Base-by-base conservation (phyloP, 164 flowering plant species). In the Cinnamomum micranthum region DNA sequence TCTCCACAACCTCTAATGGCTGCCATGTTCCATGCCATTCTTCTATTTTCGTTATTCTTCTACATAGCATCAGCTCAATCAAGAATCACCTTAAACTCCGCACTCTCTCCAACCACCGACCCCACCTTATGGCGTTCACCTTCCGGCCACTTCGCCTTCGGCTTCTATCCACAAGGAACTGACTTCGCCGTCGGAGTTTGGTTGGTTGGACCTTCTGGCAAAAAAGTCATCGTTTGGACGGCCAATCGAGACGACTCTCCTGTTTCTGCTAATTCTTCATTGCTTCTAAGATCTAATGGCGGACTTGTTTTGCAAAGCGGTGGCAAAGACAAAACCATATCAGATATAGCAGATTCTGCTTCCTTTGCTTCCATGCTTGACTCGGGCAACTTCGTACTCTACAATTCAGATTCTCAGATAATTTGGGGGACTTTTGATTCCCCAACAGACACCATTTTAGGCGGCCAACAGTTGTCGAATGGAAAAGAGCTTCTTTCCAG, bases 351-450 rank as follows among this genome's bases (percentile, higher is more conserved):
- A 2, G 80, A 10, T 4, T 6, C 65, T 4, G 50, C 64, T 17
- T 74, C 65, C 51, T 75, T 4, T 0, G 82, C 82, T 17, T 80
- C 86, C 4, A 76, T 84, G 84, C 80, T 82, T 3, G 85, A 85
- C 47, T 63, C 81, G 0, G 81, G 80, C 4, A 79, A 79, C 24
- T 79, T 81, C 13, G 78, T 76, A 12, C 74, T 81, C 63, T 69
- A 74, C 25, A 23, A 69, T 69, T 66, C 73, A 0, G 2, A 58
- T 1, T 51, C 63, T 0, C 9, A 14, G 6, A 67, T 74, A 12
- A 75, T 79, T 0, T 81, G 84, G 86, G 60, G 77, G 20, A 83
- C 76, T 27, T 79, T 77, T 33, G 76, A 64, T 55, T 15, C 3
- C 6, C 84, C 81, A 31, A 81, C 84, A 0, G 81, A 81, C 63